These are phyloP conservation scores for Penstemon eatonii DNA, from an alignment of 257 asterid species.

Conservation along the genomic window DNA sequence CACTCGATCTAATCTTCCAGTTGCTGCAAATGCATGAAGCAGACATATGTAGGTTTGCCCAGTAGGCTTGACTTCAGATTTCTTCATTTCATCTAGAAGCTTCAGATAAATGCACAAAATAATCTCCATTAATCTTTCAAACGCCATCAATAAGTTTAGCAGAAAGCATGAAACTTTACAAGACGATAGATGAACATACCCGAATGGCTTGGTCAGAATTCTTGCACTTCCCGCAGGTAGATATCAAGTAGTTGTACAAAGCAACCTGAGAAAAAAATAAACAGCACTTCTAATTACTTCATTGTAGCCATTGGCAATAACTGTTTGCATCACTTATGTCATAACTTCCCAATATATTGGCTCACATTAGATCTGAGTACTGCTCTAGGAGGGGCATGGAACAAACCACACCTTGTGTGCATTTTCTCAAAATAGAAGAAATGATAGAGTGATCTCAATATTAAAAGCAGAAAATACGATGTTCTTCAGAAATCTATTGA, in stretches of 20 bases:
- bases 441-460: background rate
- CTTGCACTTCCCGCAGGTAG: slow-evolving; percentile 90
- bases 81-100: slow-evolving; percentile 96
- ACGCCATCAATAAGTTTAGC: slow-evolving; percentile 1
- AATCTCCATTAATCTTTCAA: slow-evolving; percentile 20
- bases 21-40: slow-evolving; percentile 88
- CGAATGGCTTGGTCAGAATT: slow-evolving; percentile 77
- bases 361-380: slow-evolving; percentile 1
- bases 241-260: slow-evolving; percentile 78
- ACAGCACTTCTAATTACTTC: background rate
- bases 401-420: background rate
- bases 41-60: slow-evolving; percentile 88
- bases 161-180: background rate
- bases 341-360: background rate
- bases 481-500: background rate
- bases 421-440: background rate
- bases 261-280: slow-evolving; percentile 54
- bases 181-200: slow-evolving; percentile 45
- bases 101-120: slow-evolving; percentile 32
- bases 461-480: background rate
- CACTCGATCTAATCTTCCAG: slow-evolving; percentile 90
- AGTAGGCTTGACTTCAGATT: slow-evolving; percentile 80
- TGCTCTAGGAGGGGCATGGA: slow-evolving; percentile 6
- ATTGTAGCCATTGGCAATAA: slow-evolving; percentile 21
- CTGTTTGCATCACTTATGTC: slow-evolving; percentile 2